Evolutionary conservation across 75 land plant species (phyloP), one percentile per base, ranked within the genome.

Genomic region (Cryptomeria japonica): DNA sequence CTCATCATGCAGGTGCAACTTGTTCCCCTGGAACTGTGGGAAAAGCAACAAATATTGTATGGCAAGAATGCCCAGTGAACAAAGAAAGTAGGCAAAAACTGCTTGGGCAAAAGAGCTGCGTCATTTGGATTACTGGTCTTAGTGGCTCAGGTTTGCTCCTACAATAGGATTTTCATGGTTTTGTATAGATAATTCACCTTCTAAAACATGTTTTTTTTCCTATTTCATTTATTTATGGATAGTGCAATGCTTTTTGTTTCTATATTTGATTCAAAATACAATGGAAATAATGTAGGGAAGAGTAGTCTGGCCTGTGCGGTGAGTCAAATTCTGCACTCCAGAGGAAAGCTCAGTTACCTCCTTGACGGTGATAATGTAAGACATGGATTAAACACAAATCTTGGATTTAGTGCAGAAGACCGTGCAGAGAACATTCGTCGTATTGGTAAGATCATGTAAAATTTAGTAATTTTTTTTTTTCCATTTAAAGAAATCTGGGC

Each of bases 81-180:
- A 94, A 88, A 87, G 70, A 61, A 77, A 95, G 95, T 7, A 92
- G 98, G 88, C 92, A 96, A 84, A 89, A 90, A 77, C 89, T 97
- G 47, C 93, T 97, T n/a, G 80, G 90, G 47, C 99, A 97, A 84
- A 95, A 93, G 85, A 97, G 99, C 10, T 97, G 99, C 85, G 97
- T 97, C 19, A 88, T 97, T 73, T 97, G 99, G 99, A 95, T 97
- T 34, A 97, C 99, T 2, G 99, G 99, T 70, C 98, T 97, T 87
- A 97, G 99, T 87, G 99, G 98, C 47, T 96, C 99, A 90, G 97
- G 97, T 96, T 85, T 88, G 88, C 86, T 14, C 64, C 16, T 85
- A 31, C 38, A 32, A 31, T 47, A 80, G 49, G 46, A 28, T 44
- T 42, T 44, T 31, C 84, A 25, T 25, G 46, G 18, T 80, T 34